Evolutionary conservation across 768 basidiomycete species (phyloP), one percentile per base, ranked within the genome.

Genomic region (Pulveroboletus sp.): DNA sequence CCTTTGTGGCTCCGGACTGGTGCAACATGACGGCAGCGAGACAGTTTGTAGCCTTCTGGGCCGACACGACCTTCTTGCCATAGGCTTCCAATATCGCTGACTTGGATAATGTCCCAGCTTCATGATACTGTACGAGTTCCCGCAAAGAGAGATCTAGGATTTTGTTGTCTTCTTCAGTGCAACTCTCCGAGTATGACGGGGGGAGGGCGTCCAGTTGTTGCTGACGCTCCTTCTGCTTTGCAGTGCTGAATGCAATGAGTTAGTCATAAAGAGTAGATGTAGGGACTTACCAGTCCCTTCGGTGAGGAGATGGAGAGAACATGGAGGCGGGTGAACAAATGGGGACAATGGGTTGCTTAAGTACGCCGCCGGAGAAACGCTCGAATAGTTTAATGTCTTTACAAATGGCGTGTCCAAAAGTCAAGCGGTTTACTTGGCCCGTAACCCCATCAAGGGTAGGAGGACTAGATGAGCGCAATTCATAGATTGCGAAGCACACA

Each of bases 31-130:
- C 53, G 27, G 75, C 74, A 3, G 78, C 70, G 16, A 81, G 58
- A 55, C 80, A 81, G 55, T 81, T 81, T 41, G 75, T 77, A 38
- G 69, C 58, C 24, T 60, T 65, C 23, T 76, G 74, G 2, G 73
- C 76, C 0, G 59, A 55, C 14, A 77, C 59, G 13, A 61, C 57
- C 19, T 69, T 67, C 55, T 73, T 74, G 29, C 72, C 72, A 47
- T 75, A 77, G 2, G 72, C 71, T 27, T 63, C 45, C 19, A 74
- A 47, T 46, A 77, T 62, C 25, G 62, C 64, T 3, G 58, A 38
- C 0, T 68, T 65, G 8, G 66, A 51, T 9, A 72, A 35, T 3
- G 47, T 48, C 3, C 63, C 62, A 25, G 58, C 48, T 8, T 57
- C 61, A 37, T 72, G 69, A 9, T 53, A 45, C n/a, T 61, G 49